Conservation (phyloP, 352 stramenopile genomes). For the Phytophthora melonis region DNA sequence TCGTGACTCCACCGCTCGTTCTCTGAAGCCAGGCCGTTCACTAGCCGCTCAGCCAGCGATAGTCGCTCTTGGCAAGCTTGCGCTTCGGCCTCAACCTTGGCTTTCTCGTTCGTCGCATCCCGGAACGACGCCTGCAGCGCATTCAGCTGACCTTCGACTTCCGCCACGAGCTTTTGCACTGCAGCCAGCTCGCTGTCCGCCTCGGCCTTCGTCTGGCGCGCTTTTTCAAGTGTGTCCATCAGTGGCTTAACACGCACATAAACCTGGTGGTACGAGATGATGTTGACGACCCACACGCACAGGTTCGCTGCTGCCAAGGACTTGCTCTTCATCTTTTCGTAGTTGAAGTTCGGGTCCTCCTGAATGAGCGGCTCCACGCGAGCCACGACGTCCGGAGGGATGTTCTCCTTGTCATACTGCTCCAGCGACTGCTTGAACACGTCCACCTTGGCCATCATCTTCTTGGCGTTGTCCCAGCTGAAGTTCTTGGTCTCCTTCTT, state of each 20-base stretch:
- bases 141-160: slow-evolving; percentile 85
- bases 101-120: slow-evolving; percentile 92
- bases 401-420: slow-evolving; percentile 93
- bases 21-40: slow-evolving; percentile 89
- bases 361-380: slow-evolving; percentile 87
- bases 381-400: slow-evolving; percentile 88
- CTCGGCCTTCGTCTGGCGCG: slow-evolving; percentile 71
- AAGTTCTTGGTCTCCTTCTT: slow-evolving; percentile 95
- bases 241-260: slow-evolving; percentile 95
- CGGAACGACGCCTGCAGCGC: slow-evolving; percentile 84
- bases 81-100: slow-evolving; percentile 90
- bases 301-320: slow-evolving; percentile 91
- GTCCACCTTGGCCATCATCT: slow-evolving; percentile 96
- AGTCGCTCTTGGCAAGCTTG: slow-evolving; percentile 88
- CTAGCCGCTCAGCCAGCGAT: slow-evolving; percentile 87
- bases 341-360: slow-evolving; percentile 93
- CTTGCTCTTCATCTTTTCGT: slow-evolving; percentile 95
- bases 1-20: slow-evolving; percentile 92
- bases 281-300: slow-evolving; percentile 95
- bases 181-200: slow-evolving; percentile 85
- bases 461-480: slow-evolving; percentile 95
- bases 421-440: slow-evolving; percentile 93
- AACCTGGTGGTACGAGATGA: slow-evolving; percentile 92
- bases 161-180: slow-evolving; percentile 83
- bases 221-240: slow-evolving; percentile 93